These are phyloP conservation scores for Candida insectalens DNA, from an alignment of 805 yeast genomes.

Conservation along the genomic window DNA sequence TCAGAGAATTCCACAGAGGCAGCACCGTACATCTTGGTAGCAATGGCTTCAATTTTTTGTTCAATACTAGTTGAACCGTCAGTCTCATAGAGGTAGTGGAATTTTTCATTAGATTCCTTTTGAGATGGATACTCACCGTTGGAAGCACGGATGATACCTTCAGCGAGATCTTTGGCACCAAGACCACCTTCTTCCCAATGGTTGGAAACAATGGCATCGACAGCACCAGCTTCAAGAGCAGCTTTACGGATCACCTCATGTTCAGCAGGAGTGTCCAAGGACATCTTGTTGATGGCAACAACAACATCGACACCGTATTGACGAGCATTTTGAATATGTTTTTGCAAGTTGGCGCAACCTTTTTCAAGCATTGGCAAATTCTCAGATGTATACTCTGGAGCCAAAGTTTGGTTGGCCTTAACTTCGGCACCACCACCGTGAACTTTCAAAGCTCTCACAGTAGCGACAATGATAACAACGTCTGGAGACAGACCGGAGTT, in stretches of 20 bases:
- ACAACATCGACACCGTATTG: conserved; percentile 86
- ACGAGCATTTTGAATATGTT: conserved; percentile 81
- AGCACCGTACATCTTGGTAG: conserved; percentile 90
- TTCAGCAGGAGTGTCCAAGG: conserved; percentile 74
- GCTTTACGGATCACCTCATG: conserved; percentile 70
- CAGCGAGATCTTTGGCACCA: conserved; percentile 80
- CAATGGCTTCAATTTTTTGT: conserved; percentile 70
- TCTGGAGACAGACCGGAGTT: conserved; percentile 83
- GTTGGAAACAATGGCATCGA: conserved; percentile 79
- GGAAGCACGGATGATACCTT: conserved; percentile 71
- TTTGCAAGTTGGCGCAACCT: conserved; percentile 83
- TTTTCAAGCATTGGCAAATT: conserved; percentile 65
- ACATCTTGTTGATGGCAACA: conserved; percentile 87
- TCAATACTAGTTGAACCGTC: conserved; percentile 54
- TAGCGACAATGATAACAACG: conserved; percentile 88
- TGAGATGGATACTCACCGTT: conserved; percentile 28
- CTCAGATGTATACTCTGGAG: conserved; percentile 72
- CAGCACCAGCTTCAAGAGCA: conserved; percentile 86
- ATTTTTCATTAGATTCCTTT: conserved; percentile 27
- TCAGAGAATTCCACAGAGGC: conserved; percentile 72
- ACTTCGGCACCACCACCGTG: conserved; percentile 98
- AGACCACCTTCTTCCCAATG: conserved; percentile 96
- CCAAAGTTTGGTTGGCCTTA: conserved; percentile 84
- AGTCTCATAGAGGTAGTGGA: conserved; percentile 60
- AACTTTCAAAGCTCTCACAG: conserved; percentile 91